These are phyloP conservation scores for Amanita muscaria DNA, from an alignment of 768 basidiomycete species.

Conservation along the genomic window DNA sequence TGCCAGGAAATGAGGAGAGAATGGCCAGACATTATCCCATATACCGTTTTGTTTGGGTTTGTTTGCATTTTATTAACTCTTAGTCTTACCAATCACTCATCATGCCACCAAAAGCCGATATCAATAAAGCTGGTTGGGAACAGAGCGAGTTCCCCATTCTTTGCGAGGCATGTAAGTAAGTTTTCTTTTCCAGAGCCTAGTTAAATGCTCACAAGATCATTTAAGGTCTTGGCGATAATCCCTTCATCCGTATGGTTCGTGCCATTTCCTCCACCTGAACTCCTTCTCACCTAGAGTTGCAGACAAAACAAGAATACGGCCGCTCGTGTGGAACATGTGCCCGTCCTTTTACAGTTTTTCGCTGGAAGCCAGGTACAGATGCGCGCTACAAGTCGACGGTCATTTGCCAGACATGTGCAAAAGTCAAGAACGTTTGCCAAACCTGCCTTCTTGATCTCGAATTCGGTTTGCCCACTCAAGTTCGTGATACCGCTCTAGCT, in stretches of 20 bases:
- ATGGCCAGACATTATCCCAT: conserved; percentile 49
- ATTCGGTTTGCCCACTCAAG: conserved; percentile 93
- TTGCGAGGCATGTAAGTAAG: conserved; percentile 86
- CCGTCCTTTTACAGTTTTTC: conserved; percentile 93
- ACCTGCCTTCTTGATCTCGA: conserved; percentile 95
- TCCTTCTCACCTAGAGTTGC: conserved; percentile 4
- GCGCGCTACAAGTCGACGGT: conserved; percentile 95
- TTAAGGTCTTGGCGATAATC: conserved; percentile 77
- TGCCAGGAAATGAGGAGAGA: conserved; percentile 94
- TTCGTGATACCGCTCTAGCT: conserved; percentile 90
- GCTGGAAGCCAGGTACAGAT: conserved; percentile 95
- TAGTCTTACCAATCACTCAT: conserved; percentile 4
- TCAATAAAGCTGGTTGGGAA: conserved; percentile 94
- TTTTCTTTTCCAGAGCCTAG: no score
- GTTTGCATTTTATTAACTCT: conserved; percentile 4
- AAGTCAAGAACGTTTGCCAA: conserved; percentile 95
- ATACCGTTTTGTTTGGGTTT: conserved; percentile 14
- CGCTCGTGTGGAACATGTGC: conserved; percentile 96
- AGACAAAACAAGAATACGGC: conserved; percentile 98
- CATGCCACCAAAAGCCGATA: conserved; percentile 80
- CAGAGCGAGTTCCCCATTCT: conserved; percentile 90
- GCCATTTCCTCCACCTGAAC: background rate
- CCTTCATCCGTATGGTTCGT: conserved; percentile 90
- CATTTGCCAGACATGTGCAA: conserved; percentile 94
- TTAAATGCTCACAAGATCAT: background rate